Percentiles rank a stretch among this genome's conserved stretches.
phyloP scores from a whole-genome alignment of 441 rosid genomes.

The Raphanus hybrid region DNA sequence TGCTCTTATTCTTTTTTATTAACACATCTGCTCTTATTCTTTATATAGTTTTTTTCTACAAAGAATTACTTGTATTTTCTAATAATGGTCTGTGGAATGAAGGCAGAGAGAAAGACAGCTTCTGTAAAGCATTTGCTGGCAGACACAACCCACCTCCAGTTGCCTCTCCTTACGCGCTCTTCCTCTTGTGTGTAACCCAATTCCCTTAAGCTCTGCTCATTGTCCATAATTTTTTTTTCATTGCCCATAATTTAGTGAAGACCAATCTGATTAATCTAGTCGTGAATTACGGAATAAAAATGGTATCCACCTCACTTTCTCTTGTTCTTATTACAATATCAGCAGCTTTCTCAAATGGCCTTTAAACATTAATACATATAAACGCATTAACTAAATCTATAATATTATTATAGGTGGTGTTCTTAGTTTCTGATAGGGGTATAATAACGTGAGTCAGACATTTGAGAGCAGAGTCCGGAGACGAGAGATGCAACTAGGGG shows the following conservation, averaged over 20 bases:
- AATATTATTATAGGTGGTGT: neutral
- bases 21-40: neutral
- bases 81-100: slow-evolving; percentile 35
- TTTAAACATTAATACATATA: neutral
- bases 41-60: neutral
- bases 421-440: neutral
- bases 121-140: slow-evolving; percentile 39
- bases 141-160: slow-evolving; percentile 39
- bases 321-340: neutral
- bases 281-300: slow-evolving; percentile 35
- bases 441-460: slow-evolving; percentile 23
- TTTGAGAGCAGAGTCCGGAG: slow-evolving; percentile 41
- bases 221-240: neutral
- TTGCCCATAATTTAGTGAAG: neutral
- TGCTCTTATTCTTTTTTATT: neutral
- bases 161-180: slow-evolving; percentile 25
- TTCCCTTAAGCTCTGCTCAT: neutral
- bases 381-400: slow-evolving; percentile 7
- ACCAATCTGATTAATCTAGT: slow-evolving; percentile 3
- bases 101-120: slow-evolving; percentile 34
- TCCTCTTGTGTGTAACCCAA: neutral
- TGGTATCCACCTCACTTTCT: slow-evolving; percentile 32
- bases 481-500: slow-evolving; percentile 33
- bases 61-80: neutral
- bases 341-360: slow-evolving; percentile 16